Evolutionary conservation across 768 basidiomycete genomes (phyloP).

Genomic region (Postia placenta): DNA sequence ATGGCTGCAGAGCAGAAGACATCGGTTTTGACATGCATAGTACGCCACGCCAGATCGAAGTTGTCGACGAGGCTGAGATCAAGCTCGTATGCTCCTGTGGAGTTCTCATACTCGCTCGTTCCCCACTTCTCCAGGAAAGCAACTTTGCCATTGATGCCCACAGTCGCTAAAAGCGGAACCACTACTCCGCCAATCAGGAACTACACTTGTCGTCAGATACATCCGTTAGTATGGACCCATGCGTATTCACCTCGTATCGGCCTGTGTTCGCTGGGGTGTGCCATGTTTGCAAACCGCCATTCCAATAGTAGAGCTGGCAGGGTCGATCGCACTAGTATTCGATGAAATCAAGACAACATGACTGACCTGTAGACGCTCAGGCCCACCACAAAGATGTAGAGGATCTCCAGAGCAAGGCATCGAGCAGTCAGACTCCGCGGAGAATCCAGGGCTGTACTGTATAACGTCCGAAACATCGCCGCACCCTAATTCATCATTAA

Average conservation of each 20-base stretch:
- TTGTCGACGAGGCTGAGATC: constrained; percentile 51
- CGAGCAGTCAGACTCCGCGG: constrained; percentile 33
- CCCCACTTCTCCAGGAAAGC: constrained; percentile 73
- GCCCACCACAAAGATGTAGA: constrained; percentile 60
- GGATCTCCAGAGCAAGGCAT: constrained; percentile 67
- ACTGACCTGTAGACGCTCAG: constrained; percentile 45
- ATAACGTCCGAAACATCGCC: constrained; percentile 58
- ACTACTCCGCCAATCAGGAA: constrained; percentile 53
- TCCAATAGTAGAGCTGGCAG: constrained; percentile 26
- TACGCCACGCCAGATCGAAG: constrained; percentile 53
- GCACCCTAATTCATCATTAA: too few species aligned
- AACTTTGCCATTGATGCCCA: constrained; percentile 79
- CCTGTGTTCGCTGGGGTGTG: constrained; percentile 59
- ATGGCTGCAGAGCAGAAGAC: constrained; percentile 76
- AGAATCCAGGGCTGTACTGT: constrained; percentile 25
- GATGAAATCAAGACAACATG: too few species aligned
- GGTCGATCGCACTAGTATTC: too few species aligned
- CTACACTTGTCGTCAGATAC: constrained; percentile 17
- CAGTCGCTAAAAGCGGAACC: constrained; percentile 66
- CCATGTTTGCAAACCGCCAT: constrained; percentile 48
- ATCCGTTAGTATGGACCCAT: background rate
- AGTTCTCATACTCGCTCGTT: constrained; percentile 54
- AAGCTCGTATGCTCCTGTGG: constrained; percentile 76
- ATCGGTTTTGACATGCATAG: constrained; percentile 71
- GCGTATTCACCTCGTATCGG: constrained; percentile 52